Evolutionary conservation across 2,329 filamentous ascomycete genomes (phyloP), one percentile per base, ranked within the genome.

Genomic region (Fonsecaea erecta): DNA sequence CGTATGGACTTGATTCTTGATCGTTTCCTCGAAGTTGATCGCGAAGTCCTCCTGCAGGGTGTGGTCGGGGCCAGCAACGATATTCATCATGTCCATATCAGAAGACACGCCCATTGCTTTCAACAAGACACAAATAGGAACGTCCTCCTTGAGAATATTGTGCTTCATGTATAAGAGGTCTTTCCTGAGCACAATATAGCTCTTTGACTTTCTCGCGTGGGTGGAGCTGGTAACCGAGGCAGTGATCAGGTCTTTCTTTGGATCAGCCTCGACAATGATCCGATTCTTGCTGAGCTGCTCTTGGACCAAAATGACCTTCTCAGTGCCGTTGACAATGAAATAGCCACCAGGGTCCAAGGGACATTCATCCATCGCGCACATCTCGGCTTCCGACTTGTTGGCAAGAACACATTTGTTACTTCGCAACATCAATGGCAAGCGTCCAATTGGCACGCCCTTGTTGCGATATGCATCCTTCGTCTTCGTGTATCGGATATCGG

Each of bases 231-330:
- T 99, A 32, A 98, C 95, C 1, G 95, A 98, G 40, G 96, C 95
- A 71, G 94, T 92, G 63, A 98, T 94, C 69, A 96, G 88, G 66
- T 91, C 91, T 79, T 97, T 98, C 80, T 96, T 96, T 59, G 89
- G 85, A 73, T 94, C 91, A 62, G 92, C 89, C 79, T 99, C 96
- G 16, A 99, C 94, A 76, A 99, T 97, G 74, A 99, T 91, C 81
- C 95, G 88, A 79, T 99, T 99, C 85, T 99, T 99, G 85, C 95
- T 99, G 75, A 99, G 82, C 80, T 99, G 95, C 76, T 99, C 96
- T 78, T 99, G 95, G 14, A 99, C 96, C 51, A 99, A 82, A 74
- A 99, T 99, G 72, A 99, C 95, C 82, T 99, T 99, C 77, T 99
- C 95, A 21, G 96, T 97, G 53, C 95, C 95, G 73, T 94, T 92